Base-by-base conservation (phyloP, 495 filamentous ascomycete genomes). In the Lasiosphaeris hirsuta region DNA sequence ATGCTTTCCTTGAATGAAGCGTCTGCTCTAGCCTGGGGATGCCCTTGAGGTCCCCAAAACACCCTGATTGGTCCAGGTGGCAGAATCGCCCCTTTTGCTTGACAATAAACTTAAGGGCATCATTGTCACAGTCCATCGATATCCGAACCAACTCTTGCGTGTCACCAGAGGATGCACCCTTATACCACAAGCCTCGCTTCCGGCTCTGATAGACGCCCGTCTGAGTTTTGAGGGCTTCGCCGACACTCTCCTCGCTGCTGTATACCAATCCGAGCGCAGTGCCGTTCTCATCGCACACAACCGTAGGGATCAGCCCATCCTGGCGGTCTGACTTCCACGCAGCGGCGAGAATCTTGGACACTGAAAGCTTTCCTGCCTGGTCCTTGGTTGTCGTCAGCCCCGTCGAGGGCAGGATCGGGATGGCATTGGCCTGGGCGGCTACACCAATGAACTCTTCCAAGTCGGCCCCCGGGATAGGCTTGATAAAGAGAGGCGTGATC, bases 121-220 rank as follows among this genome's bases (percentile, higher is more conserved):
- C 94, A 54, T 86, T 84, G 69, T 98, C 94, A 70, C 94, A 98
- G 66, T 98, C 94, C 19, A 89, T 72, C 4, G 89, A 86, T 61
- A 98, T 85, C 37, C 83, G 84, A 18, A 97, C 79, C 50, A 98
- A 75, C 68, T 97, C 86, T 69, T 98, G 94, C 1, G 86, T 87
- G 69, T 97, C 92, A 23, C 94, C 95, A 50, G 92, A 96, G 8
- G 87, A 91, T 36, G 92, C 90, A 18, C 94, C 94, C 73, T 98
- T 98, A 74, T 95, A 90, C 94, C 94, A 98, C 19, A 98, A 73
- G 2, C 93, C 92, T 6, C 93, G 85, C 77, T 96, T 96, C 36
- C 94, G 81, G 69, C 90, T 96, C 70, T 96, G 91, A 69, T 98
- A 98, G 19, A 97, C 94, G 30, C 94, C 94, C 1, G 86, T 88